Conservation (phyloP, 768 basidiomycete species). For the Rossbeevera mucosa region DNA sequence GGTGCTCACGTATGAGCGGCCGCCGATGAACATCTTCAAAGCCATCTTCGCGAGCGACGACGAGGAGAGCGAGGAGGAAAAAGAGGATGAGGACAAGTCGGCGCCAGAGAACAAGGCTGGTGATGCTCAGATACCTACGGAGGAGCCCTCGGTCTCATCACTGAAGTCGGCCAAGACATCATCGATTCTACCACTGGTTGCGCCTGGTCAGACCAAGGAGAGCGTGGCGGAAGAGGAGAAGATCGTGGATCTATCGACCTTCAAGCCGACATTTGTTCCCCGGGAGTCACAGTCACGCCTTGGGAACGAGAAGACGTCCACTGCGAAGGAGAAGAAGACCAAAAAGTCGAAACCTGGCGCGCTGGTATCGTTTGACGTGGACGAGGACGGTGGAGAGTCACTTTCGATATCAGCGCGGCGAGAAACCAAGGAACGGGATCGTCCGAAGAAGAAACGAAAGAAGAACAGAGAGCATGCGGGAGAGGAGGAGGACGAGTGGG, state of each 20-base stretch:
- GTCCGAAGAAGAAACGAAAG: slow-evolving; percentile 42
- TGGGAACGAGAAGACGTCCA: slow-evolving; percentile 37
- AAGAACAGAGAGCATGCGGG: slow-evolving; percentile 38
- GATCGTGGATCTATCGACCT: slow-evolving; percentile 58
- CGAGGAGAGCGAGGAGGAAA: slow-evolving; percentile 76
- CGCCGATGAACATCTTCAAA: slow-evolving; percentile 91
- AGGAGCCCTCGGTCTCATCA: slow-evolving; percentile 7
- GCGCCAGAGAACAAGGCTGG: slow-evolving; percentile 2
- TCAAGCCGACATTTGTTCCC: slow-evolving; percentile 86
- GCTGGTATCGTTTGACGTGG: slow-evolving; percentile 75
- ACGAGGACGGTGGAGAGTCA: slow-evolving; percentile 51
- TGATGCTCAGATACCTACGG: slow-evolving; percentile 5
- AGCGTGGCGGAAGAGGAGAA: slow-evolving; percentile 2
- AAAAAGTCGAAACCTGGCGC: slow-evolving; percentile 44
- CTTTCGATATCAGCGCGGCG: slow-evolving; percentile 27
- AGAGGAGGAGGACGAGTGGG: slow-evolving; percentile 58
- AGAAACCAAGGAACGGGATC: slow-evolving; percentile 34
- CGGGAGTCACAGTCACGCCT: slow-evolving; percentile 39
- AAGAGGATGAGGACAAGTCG: slow-evolving; percentile 27
- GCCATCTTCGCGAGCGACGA: slow-evolving; percentile 97
- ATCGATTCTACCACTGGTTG: neutral
- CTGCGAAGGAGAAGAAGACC: slow-evolving; percentile 44
- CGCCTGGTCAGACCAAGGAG: neutral
- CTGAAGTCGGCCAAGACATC: neutral
- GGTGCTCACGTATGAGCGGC: slow-evolving; percentile 82